These are phyloP conservation scores for Penicillium roqueforti DNA, from an alignment of 495 filamentous ascomycete species.

Conservation along the genomic window DNA sequence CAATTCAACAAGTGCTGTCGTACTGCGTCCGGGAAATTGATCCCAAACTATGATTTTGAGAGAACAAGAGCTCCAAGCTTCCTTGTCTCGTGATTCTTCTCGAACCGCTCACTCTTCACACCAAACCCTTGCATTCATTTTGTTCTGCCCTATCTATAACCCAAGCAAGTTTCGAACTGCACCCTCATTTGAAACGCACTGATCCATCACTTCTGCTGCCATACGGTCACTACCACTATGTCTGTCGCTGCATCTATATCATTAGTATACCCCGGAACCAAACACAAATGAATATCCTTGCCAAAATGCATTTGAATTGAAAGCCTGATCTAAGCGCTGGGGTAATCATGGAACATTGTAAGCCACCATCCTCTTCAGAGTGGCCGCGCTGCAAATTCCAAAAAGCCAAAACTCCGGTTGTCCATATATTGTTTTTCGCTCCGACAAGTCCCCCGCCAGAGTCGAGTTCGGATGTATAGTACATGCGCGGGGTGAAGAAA, in stretches of 20 bases:
- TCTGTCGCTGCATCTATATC: conserved; percentile 8
- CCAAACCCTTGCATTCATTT: neutral
- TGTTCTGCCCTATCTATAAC: neutral
- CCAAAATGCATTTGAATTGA: conserved; percentile 21
- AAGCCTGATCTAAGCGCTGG: conserved; percentile 23
- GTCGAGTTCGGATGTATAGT: conserved; percentile 29
- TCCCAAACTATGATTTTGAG: neutral
- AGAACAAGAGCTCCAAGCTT: neutral
- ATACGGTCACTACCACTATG: conserved; percentile 16
- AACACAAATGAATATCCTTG: neutral
- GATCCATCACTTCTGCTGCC: conserved; percentile 8
- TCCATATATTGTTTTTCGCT: conserved; percentile 26
- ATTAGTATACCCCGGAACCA: conserved; percentile 7
- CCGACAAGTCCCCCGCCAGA: conserved; percentile 5
- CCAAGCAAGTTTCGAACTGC: neutral
- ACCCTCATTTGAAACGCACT: conserved; percentile 1
- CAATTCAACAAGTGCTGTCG: conserved; percentile 23
- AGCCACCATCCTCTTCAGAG: conserved; percentile 16
- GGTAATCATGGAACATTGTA: conserved; percentile 29
- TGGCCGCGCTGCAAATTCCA: conserved; percentile 25
- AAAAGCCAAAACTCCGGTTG: conserved; percentile 40
- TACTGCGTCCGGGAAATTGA: conserved; percentile 14
- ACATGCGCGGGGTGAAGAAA: conserved; percentile 21
- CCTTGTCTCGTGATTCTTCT: neutral
- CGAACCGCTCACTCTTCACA: neutral